Evolutionary conservation across 305 asterid genomes (phyloP).

Genomic region (Solanum aculeatissimum): DNA sequence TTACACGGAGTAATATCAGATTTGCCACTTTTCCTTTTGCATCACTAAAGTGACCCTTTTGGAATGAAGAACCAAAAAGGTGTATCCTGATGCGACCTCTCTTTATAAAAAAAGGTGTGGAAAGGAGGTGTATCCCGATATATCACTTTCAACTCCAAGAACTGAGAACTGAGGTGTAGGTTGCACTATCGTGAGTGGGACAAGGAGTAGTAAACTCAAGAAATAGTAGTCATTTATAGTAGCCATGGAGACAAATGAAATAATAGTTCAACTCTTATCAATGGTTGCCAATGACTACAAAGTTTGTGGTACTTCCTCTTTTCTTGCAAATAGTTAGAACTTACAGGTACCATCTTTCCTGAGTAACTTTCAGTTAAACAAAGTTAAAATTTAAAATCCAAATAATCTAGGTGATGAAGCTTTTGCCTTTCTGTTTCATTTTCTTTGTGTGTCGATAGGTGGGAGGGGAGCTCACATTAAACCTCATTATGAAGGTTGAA

Average conservation of each 20-base stretch:
- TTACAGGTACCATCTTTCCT: not conserved
- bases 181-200: not conserved
- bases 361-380: not conserved
- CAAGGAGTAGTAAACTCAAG: not conserved
- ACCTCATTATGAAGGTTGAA: not conserved
- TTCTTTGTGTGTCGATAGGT: not conserved
- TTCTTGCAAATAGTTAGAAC: not conserved
- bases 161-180: not conserved
- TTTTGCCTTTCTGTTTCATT: not conserved
- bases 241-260: not conserved
- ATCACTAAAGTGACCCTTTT: slow-evolving; percentile 62
- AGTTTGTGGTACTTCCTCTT: not conserved
- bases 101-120: not conserved
- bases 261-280: not conserved
- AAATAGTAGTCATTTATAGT: not conserved
- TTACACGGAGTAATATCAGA: slow-evolving; percentile 29
- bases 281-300: not conserved
- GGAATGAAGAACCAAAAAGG: slow-evolving; percentile 59
- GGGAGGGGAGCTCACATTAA: not conserved
- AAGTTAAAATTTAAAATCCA: not conserved
- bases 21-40: slow-evolving; percentile 45
- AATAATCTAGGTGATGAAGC: not conserved
- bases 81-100: slow-evolving; percentile 30
- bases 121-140: slow-evolving; percentile 15
- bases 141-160: slow-evolving; percentile 3